phyloP scores from a whole-genome alignment of 1,139 yeast genomes.

The Yamadazyma pseudoaaseri region DNA sequence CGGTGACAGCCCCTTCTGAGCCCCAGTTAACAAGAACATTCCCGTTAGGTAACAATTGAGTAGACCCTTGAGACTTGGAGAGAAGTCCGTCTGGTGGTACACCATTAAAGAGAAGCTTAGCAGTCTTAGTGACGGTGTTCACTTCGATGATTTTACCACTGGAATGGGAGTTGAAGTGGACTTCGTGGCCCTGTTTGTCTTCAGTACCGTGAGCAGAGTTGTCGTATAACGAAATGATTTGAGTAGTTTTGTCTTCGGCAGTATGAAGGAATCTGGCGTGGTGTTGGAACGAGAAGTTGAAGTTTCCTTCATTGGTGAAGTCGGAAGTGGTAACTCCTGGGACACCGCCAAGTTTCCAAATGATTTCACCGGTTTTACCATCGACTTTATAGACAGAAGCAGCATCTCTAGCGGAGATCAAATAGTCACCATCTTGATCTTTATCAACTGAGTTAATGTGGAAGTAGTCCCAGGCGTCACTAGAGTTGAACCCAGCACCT shows the following conservation, averaged over 20 bases:
- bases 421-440: slow-evolving; percentile 34
- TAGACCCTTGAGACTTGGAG: slow-evolving; percentile 38
- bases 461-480: slow-evolving; percentile 42
- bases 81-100: slow-evolving; percentile 25
- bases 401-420: slow-evolving; percentile 35
- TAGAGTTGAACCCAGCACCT: slow-evolving; percentile 30
- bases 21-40: slow-evolving; percentile 42
- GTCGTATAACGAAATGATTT: slow-evolving; percentile 33
- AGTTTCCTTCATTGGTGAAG: slow-evolving; percentile 17
- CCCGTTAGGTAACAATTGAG: slow-evolving; percentile 34
- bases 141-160: slow-evolving; percentile 36
- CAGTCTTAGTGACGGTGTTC: slow-evolving; percentile 26
- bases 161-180: slow-evolving; percentile 21
- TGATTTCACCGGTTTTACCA: slow-evolving; percentile 35
- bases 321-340: slow-evolving; percentile 23
- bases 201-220: slow-evolving; percentile 39
- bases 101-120: slow-evolving; percentile 23
- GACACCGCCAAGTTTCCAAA: slow-evolving; percentile 33
- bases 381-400: slow-evolving; percentile 33
- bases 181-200: slow-evolving; percentile 23
- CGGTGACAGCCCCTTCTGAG: slow-evolving; percentile 37
- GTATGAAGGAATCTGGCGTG: slow-evolving; percentile 29
- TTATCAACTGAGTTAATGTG: slow-evolving; percentile 43
- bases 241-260: slow-evolving; percentile 22
- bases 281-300: slow-evolving; percentile 36